Conservation (phyloP, 129 eudicot genomes). For the Saussurea involucrata region DNA sequence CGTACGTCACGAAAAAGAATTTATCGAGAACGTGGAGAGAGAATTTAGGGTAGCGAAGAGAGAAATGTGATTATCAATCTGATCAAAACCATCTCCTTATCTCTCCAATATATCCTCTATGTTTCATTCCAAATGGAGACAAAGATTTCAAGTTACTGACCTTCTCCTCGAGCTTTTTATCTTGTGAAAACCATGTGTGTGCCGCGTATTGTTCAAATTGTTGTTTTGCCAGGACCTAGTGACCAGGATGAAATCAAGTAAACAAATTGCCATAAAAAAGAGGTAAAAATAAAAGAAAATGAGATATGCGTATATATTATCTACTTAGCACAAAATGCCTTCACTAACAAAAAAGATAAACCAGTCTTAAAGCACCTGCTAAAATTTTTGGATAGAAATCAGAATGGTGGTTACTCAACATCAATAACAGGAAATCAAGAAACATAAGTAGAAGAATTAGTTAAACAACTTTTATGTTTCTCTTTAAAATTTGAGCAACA, state of each 20-base stretch:
- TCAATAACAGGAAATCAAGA: not conserved
- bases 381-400: not conserved
- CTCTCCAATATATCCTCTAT: too few species aligned
- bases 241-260: slow-evolving; percentile 11
- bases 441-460: not conserved
- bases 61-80: too few species aligned
- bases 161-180: slow-evolving; percentile 67
- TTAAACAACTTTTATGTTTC: not conserved
- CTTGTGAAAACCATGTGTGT: slow-evolving; percentile 69
- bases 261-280: not conserved
- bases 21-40: too few species aligned
- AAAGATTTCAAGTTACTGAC: slow-evolving; percentile 22
- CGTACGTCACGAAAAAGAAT: too few species aligned
- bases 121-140: not conserved
- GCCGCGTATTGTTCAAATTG: slow-evolving; percentile 65
- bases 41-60: too few species aligned
- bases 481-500: not conserved
- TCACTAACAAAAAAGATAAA: not conserved
- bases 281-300: not conserved
- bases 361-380: not conserved
- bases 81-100: too few species aligned
- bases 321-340: not conserved
- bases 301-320: not conserved
- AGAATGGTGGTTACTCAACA: not conserved
- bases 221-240: slow-evolving; percentile 59